Conservation (phyloP, 2,329 filamentous ascomycete genomes). For the Ophiosphaerella korrae region DNA sequence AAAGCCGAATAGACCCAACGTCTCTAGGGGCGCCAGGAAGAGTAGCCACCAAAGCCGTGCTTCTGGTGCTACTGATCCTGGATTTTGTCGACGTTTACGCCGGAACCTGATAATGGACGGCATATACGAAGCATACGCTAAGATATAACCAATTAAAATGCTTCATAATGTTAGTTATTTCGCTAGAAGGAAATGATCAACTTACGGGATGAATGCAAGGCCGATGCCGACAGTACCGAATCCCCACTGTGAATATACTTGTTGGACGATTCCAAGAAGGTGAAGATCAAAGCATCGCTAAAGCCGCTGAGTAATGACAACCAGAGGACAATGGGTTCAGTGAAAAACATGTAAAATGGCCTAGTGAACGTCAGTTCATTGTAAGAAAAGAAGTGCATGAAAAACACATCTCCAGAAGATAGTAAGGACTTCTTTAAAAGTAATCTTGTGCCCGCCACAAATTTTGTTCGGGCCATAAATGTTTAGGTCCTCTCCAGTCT, state of each 20-base stretch:
- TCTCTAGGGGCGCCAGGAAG: slow-evolving; percentile 64
- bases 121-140: slow-evolving; percentile 66
- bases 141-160: slow-evolving; percentile 68
- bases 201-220: slow-evolving; percentile 63
- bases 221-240: slow-evolving; percentile 64
- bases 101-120: slow-evolving; percentile 60
- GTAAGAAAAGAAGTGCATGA: background rate
- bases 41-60: slow-evolving; percentile 69
- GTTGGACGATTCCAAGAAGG: slow-evolving; percentile 72
- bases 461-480: slow-evolving; percentile 75
- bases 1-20: slow-evolving; percentile 72
- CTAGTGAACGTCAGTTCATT: slow-evolving; percentile 45
- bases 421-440: slow-evolving; percentile 50
- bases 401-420: slow-evolving; percentile 51
- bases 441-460: slow-evolving; percentile 42
- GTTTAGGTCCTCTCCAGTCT: slow-evolving; percentile 62
- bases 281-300: slow-evolving; percentile 76
- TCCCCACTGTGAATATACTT: slow-evolving; percentile 70
- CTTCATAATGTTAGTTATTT: background rate
- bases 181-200: background rate
- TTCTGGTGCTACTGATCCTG: slow-evolving; percentile 63
- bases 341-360: slow-evolving; percentile 74
- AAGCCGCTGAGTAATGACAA: slow-evolving; percentile 75
- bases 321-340: slow-evolving; percentile 73
- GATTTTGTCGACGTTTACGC: slow-evolving; percentile 53